These are phyloP conservation scores for Populus ilicifolia DNA, from an alignment of 345 rosid species.

Conservation along the genomic window DNA sequence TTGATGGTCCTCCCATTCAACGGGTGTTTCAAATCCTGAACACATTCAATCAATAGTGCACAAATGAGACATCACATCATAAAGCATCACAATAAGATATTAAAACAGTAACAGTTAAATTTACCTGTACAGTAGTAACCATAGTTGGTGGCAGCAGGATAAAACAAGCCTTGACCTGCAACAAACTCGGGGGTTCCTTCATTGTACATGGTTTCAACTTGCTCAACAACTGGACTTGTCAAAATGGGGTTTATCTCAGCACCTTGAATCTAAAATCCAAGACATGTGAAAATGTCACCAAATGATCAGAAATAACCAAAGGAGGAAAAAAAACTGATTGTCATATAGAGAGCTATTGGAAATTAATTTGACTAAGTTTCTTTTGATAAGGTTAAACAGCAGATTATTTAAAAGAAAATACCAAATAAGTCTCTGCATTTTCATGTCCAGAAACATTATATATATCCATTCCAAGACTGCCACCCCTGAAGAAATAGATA, in stretches of 20 bases:
- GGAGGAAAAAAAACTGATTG: background rate
- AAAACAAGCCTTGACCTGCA: constrained; percentile 71
- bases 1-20: constrained; percentile 90
- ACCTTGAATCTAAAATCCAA: constrained; percentile 37
- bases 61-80: constrained; percentile 1
- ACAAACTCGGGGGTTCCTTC: constrained; percentile 73
- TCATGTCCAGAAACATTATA: constrained; percentile 30
- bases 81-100: background rate
- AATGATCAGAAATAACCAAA: background rate
- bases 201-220: constrained; percentile 66
- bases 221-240: constrained; percentile 35
- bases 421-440: constrained; percentile 37
- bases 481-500: constrained; percentile 17
- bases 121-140: constrained; percentile 95
- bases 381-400: background rate
- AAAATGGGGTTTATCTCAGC: constrained; percentile 38
- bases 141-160: constrained; percentile 67
- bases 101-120: background rate
- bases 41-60: constrained; percentile 3
- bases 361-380: background rate
- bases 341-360: background rate
- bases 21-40: constrained; percentile 81
- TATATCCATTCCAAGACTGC: constrained; percentile 44
- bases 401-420: constrained; percentile 5
- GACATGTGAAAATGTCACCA: background rate